Conservation (phyloP, 2,329 filamentous ascomycete species). For the Lasiodiplodia gonubiensis region DNA sequence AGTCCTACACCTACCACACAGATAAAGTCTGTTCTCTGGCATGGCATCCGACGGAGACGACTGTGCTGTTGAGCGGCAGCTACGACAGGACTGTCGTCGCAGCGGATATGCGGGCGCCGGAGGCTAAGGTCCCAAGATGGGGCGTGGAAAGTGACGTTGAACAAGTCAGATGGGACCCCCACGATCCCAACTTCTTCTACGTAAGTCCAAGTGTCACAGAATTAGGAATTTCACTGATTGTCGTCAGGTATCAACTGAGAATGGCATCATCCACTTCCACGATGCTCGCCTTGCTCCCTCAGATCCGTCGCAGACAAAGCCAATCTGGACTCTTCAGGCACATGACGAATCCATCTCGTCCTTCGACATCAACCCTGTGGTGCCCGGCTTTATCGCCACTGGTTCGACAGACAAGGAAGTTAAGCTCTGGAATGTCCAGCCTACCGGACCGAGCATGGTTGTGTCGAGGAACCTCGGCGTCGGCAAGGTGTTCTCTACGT, state of each 20-base stretch:
- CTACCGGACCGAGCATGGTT: slow-evolving; percentile 84
- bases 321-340: slow-evolving; percentile 93
- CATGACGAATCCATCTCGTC: slow-evolving; percentile 91
- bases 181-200: slow-evolving; percentile 92
- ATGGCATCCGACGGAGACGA: slow-evolving; percentile 89
- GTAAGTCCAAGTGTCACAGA: slow-evolving; percentile 52
- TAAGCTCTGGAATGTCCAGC: slow-evolving; percentile 92
- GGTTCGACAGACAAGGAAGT: slow-evolving; percentile 94
- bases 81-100: slow-evolving; percentile 94
- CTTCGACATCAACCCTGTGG: slow-evolving; percentile 87
- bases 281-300: slow-evolving; percentile 79
- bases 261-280: slow-evolving; percentile 88
- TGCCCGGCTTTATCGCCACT: slow-evolving; percentile 92
- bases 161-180: slow-evolving; percentile 88
- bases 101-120: slow-evolving; percentile 94
- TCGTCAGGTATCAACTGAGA: slow-evolving; percentile 74
- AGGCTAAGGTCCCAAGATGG: slow-evolving; percentile 81
- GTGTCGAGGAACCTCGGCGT: slow-evolving; percentile 91
- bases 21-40: slow-evolving; percentile 97
- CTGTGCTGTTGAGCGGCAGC: slow-evolving; percentile 86
- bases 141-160: slow-evolving; percentile 96
- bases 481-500: slow-evolving; percentile 90
- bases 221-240: slow-evolving; percentile 33
- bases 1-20: slow-evolving; percentile 94
- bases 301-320: slow-evolving; percentile 75